Conservation (phyloP, 2,329 filamentous ascomycete genomes). For the Phoma sp. region DNA sequence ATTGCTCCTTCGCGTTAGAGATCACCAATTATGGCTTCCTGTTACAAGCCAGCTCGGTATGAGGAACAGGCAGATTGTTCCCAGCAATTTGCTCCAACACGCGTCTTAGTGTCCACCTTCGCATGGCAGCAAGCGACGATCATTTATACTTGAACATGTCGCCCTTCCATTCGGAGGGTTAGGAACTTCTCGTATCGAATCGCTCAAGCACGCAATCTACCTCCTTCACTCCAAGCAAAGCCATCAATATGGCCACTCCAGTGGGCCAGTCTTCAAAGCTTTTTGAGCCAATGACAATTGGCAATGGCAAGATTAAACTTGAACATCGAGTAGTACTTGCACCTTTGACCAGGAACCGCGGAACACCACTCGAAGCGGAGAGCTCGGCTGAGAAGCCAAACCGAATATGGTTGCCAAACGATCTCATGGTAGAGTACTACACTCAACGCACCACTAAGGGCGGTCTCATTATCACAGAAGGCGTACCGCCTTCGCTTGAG, state of each 20-base stretch:
- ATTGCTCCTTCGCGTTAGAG: not conserved
- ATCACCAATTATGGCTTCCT: not conserved
- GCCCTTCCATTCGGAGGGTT: not conserved
- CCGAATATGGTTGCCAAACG: slow-evolving; percentile 55
- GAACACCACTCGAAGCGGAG: slow-evolving; percentile 50
- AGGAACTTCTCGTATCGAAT: not conserved
- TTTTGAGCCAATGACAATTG: slow-evolving; percentile 43
- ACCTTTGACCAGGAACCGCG: slow-evolving; percentile 49
- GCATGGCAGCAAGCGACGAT: slow-evolving; percentile 11
- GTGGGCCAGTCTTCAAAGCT: slow-evolving; percentile 35
- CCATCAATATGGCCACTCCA: not conserved
- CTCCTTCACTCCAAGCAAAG: not conserved
- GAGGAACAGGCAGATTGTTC: not conserved
- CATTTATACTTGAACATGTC: not conserved
- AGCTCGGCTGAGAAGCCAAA: slow-evolving; percentile 52
- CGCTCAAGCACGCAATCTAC: not conserved
- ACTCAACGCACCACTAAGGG: slow-evolving; percentile 58
- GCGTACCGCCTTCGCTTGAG: slow-evolving; percentile 56
- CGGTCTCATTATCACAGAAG: slow-evolving; percentile 64
- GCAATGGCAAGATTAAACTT: slow-evolving; percentile 39
- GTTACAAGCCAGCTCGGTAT: not conserved
- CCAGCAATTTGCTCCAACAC: not conserved
- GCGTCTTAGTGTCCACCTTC: slow-evolving; percentile 3
- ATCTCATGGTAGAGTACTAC: slow-evolving; percentile 56
- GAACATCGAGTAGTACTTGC: slow-evolving; percentile 43